Conservation (phyloP, 2,329 filamentous ascomycete species). For the Magnaporthiopsis incrustans region DNA sequence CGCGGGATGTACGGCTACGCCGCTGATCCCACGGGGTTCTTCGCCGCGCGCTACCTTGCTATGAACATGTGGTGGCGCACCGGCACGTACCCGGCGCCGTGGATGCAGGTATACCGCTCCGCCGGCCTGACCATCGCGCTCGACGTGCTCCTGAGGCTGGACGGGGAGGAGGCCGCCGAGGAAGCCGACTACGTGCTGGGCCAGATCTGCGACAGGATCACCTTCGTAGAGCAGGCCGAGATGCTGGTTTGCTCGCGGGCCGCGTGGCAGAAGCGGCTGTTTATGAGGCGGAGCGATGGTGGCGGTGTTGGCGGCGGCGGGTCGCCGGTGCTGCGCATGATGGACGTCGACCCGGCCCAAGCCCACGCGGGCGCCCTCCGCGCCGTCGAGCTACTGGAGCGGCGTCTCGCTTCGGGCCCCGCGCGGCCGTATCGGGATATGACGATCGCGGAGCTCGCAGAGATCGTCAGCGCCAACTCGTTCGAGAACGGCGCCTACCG, state of each 20-base stretch:
- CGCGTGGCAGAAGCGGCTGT: background rate
- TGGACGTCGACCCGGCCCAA: background rate
- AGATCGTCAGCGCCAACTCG: background rate
- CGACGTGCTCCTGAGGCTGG: background rate
- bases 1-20: background rate
- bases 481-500: background rate
- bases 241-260: constrained; percentile 2
- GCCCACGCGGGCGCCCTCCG: background rate
- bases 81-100: background rate
- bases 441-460: background rate
- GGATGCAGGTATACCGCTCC: background rate
- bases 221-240: background rate
- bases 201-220: background rate
- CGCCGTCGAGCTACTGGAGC: background rate
- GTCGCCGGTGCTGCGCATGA: background rate
- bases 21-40: background rate
- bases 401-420: background rate
- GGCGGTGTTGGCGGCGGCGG: no score
- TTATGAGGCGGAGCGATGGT: background rate
- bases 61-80: background rate
- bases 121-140: background rate
- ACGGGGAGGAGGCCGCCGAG: background rate
- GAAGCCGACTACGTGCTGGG: background rate
- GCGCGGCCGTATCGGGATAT: background rate
- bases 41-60: background rate